A percentile compares a stretch with the other conserved stretches of the same genome.
These are phyloP conservation scores for Colletotrichum graminicola DNA, from an alignment of 2,329 filamentous ascomycete genomes.

Conservation along the genomic window DNA sequence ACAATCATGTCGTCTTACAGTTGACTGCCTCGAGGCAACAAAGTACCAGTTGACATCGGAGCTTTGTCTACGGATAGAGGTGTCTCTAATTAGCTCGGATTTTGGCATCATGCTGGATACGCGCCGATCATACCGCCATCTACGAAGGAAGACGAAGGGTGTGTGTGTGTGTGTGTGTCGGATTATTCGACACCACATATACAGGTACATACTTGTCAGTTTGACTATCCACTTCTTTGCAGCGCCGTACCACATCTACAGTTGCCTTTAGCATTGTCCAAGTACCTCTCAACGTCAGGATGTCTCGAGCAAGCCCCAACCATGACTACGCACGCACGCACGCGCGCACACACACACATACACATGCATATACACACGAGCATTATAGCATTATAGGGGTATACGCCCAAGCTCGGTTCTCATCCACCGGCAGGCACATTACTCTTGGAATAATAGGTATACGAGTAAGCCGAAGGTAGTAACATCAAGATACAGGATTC, in stretches of 20 bases:
- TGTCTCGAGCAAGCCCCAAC: neutral
- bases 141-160: neutral
- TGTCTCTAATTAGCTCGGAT: neutral
- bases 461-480: slow-evolving; percentile 5
- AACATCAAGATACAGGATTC: slow-evolving; percentile 3
- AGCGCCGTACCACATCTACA: neutral
- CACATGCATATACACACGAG: neutral
- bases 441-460: neutral
- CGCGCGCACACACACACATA: neutral
- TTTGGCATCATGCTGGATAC: neutral
- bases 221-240: neutral
- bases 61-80: neutral
- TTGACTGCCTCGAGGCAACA: neutral
- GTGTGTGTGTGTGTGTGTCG: neutral
- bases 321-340: neutral
- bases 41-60: neutral
- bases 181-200: neutral
- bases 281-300: neutral
- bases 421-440: neutral
- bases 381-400: neutral
- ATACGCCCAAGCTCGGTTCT: neutral
- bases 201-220: neutral
- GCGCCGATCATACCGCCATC: too few relatives aligned
- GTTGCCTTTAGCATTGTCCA: neutral
- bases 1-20: neutral